Conservation (phyloP, 805 yeast species). For the Priceomyces medius region DNA sequence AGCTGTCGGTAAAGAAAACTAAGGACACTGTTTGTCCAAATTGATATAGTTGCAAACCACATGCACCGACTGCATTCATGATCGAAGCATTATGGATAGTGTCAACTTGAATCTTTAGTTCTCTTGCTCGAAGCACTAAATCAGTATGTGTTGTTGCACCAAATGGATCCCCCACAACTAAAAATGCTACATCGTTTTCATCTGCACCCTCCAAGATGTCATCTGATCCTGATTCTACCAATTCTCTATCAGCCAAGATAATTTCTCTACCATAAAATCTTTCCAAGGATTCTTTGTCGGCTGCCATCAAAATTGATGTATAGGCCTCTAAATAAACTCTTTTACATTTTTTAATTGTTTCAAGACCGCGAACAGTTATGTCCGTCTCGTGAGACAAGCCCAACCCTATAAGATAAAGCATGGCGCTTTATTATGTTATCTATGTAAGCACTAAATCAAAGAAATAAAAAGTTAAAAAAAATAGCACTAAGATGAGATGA, state of each 20-base stretch:
- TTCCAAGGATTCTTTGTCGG: conserved; percentile 71
- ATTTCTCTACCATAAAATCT: conserved; percentile 82
- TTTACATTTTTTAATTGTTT: conserved; percentile 76
- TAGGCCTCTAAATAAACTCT: conserved; percentile 95
- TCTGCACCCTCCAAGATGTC: conserved; percentile 75
- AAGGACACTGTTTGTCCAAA: conserved; percentile 97
- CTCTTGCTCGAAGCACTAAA: conserved; percentile 87
- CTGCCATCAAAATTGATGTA: conserved; percentile 93
- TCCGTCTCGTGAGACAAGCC: conserved; percentile 89
- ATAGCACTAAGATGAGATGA: no score
- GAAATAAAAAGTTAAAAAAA: conserved; percentile 4
- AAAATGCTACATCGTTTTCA: conserved; percentile 81
- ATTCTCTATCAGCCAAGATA: conserved; percentile 88
- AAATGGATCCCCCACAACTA: conserved; percentile 96
- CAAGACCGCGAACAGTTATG: conserved; percentile 92
- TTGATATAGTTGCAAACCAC: conserved; percentile 91
- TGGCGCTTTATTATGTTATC: conserved; percentile 23
- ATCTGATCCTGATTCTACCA: conserved; percentile 89
- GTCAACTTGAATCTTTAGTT: conserved; percentile 72
- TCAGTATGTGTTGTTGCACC: conserved; percentile 99
- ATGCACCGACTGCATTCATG: conserved; percentile 98
- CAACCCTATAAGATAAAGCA: conserved; percentile 89
- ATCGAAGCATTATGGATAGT: conserved; percentile 93
- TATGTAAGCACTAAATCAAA: not conserved
- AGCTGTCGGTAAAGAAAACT: conserved; percentile 89